phyloP scores from a whole-genome alignment of 495 filamentous ascomycete species.

The Viridothelium virens region DNA sequence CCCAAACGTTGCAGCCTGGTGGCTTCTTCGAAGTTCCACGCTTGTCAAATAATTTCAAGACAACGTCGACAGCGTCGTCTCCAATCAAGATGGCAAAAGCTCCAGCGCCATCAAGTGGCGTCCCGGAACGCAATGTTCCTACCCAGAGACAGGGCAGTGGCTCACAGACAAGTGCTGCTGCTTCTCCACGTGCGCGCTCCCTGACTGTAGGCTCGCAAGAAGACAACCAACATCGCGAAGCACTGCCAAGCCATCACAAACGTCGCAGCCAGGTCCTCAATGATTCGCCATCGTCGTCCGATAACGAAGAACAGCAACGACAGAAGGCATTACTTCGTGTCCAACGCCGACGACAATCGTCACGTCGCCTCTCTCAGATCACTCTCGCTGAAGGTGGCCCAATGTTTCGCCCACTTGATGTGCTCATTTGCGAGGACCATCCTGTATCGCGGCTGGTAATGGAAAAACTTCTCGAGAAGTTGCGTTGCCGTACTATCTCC shows the following conservation, averaged over 20 bases:
- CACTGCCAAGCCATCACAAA: conserved; percentile 70
- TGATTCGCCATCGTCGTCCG: conserved; percentile 93
- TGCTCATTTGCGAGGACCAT: conserved; percentile 95
- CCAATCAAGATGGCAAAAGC: conserved; percentile 66
- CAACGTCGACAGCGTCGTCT: conserved; percentile 61
- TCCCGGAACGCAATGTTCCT: conserved; percentile 43
- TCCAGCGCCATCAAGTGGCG: conserved; percentile 35
- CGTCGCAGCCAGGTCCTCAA: conserved; percentile 91
- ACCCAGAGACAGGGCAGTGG: conserved; percentile 42
- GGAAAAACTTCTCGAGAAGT: conserved; percentile 91
- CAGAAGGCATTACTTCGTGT: conserved; percentile 88
- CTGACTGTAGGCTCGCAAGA: conserved; percentile 94
- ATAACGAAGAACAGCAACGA: conserved; percentile 81
- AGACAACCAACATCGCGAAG: conserved; percentile 67
- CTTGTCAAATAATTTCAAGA: conserved; percentile 50
- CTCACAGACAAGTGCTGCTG: conserved; percentile 24
- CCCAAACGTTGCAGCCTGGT: conserved; percentile 59
- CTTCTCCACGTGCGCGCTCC: conserved; percentile 64
- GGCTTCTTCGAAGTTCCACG: conserved; percentile 64
- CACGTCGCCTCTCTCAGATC: conserved; percentile 83
- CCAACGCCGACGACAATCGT: conserved; percentile 84
- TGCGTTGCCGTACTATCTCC: conserved; percentile 89
- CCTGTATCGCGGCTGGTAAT: conserved; percentile 95
- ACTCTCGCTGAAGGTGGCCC: conserved; percentile 66
- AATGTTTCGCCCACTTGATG: conserved; percentile 80